Conservation (phyloP, 352 stramenopile genomes). For the Pythium angustatum region DNA sequence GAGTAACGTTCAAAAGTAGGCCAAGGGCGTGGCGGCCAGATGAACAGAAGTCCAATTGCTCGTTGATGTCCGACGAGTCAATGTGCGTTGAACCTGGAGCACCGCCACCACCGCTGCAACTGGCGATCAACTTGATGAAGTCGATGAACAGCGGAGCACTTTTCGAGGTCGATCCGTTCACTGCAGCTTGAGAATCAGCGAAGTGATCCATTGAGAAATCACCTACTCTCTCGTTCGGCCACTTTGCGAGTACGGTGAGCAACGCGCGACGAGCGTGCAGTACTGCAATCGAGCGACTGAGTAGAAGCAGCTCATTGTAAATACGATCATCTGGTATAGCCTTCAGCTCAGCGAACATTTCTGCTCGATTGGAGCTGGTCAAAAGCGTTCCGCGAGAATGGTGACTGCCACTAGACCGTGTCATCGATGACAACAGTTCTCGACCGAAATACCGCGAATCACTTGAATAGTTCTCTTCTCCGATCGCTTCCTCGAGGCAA, state of each 20-base stretch:
- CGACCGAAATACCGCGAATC: constrained; percentile 79
- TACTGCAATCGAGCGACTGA: constrained; percentile 79
- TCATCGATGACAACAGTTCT: constrained; percentile 75
- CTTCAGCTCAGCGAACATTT: constrained; percentile 76
- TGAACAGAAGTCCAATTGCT: constrained; percentile 25
- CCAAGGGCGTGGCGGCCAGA: constrained; percentile 23
- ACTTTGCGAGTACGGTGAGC: constrained; percentile 78
- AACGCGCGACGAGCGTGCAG: constrained; percentile 76
- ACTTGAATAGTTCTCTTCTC: constrained; percentile 81
- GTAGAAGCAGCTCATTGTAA: constrained; percentile 72
- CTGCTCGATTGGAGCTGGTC: constrained; percentile 52
- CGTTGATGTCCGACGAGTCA: constrained; percentile 17
- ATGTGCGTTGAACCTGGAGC: constrained; percentile 20
- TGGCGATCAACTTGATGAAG: constrained; percentile 84
- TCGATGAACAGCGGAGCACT: constrained; percentile 63
- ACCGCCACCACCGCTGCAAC: constrained; percentile 44
- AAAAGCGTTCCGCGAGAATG: constrained; percentile 31
- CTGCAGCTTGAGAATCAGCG: constrained; percentile 22
- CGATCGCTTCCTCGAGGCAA: constrained; percentile 80
- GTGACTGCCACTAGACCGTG: constrained; percentile 52
- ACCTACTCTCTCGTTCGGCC: constrained; percentile 58
- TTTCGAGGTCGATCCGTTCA: constrained; percentile 2
- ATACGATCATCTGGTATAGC: constrained; percentile 76
- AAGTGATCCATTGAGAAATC: constrained; percentile 58
- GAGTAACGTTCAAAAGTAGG: constrained; percentile 16